Conservation (phyloP, 108 stramenopile species). For the Bacterosira constricta region DNA sequence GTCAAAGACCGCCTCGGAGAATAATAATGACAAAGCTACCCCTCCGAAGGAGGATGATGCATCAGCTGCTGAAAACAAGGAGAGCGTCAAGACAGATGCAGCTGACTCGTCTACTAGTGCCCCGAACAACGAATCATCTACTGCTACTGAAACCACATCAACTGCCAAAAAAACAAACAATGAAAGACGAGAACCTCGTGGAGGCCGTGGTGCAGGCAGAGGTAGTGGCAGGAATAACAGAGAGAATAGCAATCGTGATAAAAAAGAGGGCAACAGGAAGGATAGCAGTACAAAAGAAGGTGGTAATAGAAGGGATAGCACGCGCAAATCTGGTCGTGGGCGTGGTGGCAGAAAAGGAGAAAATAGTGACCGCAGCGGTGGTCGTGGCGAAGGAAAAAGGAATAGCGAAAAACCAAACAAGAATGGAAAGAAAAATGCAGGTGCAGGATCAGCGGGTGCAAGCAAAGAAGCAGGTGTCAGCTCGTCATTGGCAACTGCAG, state of each 20-base stretch:
- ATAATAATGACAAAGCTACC: too few species aligned
- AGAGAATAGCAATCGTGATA: background rate
- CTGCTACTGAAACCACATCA: too few species aligned
- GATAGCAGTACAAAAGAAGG: too few species aligned
- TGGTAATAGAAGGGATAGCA: conserved; percentile 23
- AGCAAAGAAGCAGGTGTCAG: too few species aligned
- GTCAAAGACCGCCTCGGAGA: too few species aligned
- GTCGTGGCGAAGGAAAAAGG: conserved; percentile 4
- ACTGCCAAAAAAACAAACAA: background rate
- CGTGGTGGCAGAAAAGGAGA: conserved; percentile 8
- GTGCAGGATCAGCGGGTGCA: too few species aligned
- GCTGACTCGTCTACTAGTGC: background rate
- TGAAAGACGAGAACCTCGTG: conserved; percentile 2
- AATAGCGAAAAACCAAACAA: conserved; percentile 13
- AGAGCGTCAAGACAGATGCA: background rate
- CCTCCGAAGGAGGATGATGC: too few species aligned
- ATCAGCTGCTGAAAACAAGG: background rate
- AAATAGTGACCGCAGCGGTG: conserved; percentile 21
- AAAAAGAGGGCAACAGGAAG: background rate
- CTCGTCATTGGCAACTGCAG: background rate
- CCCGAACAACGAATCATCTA: background rate
- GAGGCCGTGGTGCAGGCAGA: conserved; percentile 27
- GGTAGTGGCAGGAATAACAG: conserved; percentile 7
- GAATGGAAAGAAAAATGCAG: conserved; percentile 1
- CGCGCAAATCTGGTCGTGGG: conserved; percentile 17